These are phyloP conservation scores for Salix exigua DNA, from an alignment of 345 rosid species.

Conservation along the genomic window DNA sequence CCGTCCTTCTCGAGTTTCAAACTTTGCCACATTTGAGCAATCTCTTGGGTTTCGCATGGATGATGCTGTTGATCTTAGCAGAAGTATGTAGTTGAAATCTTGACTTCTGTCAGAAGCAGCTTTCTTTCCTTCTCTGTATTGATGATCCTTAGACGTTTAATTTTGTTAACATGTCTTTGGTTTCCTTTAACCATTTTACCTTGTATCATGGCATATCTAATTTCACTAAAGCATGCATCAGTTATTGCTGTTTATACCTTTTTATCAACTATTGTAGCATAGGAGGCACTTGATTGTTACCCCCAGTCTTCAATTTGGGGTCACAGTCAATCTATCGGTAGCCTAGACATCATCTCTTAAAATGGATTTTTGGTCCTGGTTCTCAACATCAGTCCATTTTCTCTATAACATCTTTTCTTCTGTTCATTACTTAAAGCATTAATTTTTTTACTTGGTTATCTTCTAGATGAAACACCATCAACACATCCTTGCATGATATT, in stretches of 20 bases:
- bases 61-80: conserved; percentile 50
- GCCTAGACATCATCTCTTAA: background rate
- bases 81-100: conserved; percentile 34
- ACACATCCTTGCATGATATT: background rate
- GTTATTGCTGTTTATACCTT: background rate
- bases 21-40: conserved; percentile 44
- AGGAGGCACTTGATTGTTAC: background rate
- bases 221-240: background rate
- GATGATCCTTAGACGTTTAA: background rate
- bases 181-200: background rate
- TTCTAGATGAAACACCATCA: background rate
- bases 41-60: conserved; percentile 49
- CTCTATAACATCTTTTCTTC: background rate
- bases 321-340: background rate
- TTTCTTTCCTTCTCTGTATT: background rate
- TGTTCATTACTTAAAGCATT: background rate
- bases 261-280: background rate
- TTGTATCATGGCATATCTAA: background rate
- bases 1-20: conserved; percentile 43
- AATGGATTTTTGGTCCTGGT: background rate
- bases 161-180: background rate
- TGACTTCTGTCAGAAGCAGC: background rate
- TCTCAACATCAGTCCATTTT: background rate
- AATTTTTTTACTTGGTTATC: background rate
- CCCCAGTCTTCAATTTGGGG: background rate